Percentiles rank a stretch among this genome's conserved stretches.
Evolutionary conservation across 2,329 filamentous ascomycete genomes (phyloP).

Genomic region (Hypoxylon sp.): DNA sequence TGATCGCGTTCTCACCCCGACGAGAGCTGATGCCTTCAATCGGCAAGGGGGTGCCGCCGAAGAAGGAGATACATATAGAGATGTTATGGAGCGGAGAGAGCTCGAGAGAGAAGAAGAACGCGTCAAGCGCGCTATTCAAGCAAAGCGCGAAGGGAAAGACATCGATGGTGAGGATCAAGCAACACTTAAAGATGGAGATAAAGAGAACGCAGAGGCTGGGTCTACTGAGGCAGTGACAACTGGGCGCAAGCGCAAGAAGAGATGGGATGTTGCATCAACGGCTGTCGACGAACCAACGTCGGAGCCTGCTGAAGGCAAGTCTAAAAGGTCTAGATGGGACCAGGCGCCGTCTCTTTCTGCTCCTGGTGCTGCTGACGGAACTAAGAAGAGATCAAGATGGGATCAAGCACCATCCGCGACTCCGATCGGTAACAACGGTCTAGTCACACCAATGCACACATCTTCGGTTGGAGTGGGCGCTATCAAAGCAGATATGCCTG

Average conservation of each 20-base stretch:
- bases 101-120: constrained; percentile 94
- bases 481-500: constrained; percentile 82
- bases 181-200: constrained; percentile 80
- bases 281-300: constrained; percentile 65
- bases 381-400: constrained; percentile 88
- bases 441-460: constrained; percentile 83
- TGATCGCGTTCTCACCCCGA: constrained; percentile 87
- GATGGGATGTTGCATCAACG: constrained; percentile 87
- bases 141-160: constrained; percentile 74
- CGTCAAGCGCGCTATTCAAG: constrained; percentile 83
- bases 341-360: constrained; percentile 74
- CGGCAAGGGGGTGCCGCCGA: constrained; percentile 75
- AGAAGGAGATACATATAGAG: constrained; percentile 86
- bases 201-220: constrained; percentile 80
- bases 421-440: constrained; percentile 79
- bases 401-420: constrained; percentile 89
- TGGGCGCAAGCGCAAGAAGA: constrained; percentile 88
- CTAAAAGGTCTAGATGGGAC: constrained; percentile 90
- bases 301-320: constrained; percentile 70
- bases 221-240: constrained; percentile 74
- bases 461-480: constrained; percentile 70
- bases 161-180: constrained; percentile 76
- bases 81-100: constrained; percentile 91
- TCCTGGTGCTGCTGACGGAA: constrained; percentile 68
- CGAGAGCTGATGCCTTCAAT: constrained; percentile 88